Conservation (phyloP, 73 alveolate species). For the Stentor roeselii region DNA sequence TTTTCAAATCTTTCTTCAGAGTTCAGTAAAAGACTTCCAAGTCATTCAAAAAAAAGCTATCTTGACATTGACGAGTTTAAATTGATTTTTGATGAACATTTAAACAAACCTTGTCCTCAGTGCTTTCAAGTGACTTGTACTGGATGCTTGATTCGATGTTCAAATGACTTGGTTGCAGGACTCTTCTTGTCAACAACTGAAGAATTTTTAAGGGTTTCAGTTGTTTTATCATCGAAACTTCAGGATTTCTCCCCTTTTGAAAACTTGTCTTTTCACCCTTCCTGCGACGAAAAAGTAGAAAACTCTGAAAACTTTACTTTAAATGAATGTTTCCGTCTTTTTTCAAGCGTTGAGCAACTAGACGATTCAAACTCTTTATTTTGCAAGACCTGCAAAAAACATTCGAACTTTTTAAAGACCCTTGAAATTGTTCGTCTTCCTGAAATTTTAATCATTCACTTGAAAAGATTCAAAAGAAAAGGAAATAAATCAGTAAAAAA, state of each 20-base stretch:
- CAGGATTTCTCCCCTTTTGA: not conserved
- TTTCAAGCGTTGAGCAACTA: slow-evolving; percentile 67
- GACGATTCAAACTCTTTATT: slow-evolving; percentile 68
- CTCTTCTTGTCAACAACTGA: not conserved
- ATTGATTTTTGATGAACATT: not conserved
- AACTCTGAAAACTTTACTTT: not conserved
- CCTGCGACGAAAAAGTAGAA: not conserved
- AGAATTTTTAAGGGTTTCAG: not conserved
- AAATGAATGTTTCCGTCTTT: slow-evolving; percentile 23
- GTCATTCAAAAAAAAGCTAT: too few relatives aligned
- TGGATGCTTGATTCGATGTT: not conserved
- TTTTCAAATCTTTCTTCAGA: too few relatives aligned
- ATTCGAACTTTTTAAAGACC: slow-evolving; percentile 67
- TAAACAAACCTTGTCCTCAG: not conserved
- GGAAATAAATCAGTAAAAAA: slow-evolving; percentile 54
- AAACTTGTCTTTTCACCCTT: not conserved
- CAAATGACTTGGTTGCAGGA: not conserved
- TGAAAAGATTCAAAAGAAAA: slow-evolving; percentile 75
- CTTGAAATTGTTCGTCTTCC: slow-evolving; percentile 86
- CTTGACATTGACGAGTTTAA: too few relatives aligned
- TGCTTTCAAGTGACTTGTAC: not conserved
- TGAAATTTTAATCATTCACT: slow-evolving; percentile 62
- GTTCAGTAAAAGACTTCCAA: too few relatives aligned
- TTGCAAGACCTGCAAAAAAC: slow-evolving; percentile 63
- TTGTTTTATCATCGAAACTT: not conserved